A percentile compares a stretch with the other conserved stretches of the same genome.
These are phyloP conservation scores for Sarcomyxa edulis DNA, from an alignment of 768 basidiomycete species.

Conservation along the genomic window DNA sequence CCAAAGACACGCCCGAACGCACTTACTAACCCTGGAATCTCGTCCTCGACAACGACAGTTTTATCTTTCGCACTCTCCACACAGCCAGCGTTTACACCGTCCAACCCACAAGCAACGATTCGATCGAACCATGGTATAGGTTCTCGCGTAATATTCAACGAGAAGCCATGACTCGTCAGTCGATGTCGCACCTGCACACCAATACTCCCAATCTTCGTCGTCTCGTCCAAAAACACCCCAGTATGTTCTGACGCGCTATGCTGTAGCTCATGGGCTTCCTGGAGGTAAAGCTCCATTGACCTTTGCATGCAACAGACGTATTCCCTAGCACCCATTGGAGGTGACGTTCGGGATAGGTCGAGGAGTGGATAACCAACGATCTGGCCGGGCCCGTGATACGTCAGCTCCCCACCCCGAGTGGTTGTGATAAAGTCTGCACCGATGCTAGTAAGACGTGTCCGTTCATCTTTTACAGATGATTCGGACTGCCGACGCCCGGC, in stretches of 20 bases:
- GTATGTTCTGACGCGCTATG: constrained; percentile 72
- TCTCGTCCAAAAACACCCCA: constrained; percentile 80
- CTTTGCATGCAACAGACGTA: constrained; percentile 85
- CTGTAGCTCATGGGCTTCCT: constrained; percentile 51
- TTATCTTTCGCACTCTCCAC: constrained; percentile 43
- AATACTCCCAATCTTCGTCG: constrained; percentile 89
- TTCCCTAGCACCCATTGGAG: constrained; percentile 65
- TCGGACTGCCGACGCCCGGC: constrained; percentile 83
- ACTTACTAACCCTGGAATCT: constrained; percentile 45
- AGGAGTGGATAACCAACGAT: constrained; percentile 93
- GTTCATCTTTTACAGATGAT: constrained; percentile 52
- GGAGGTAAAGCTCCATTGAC: constrained; percentile 59
- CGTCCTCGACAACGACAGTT: constrained; percentile 36
- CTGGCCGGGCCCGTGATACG: constrained; percentile 97
- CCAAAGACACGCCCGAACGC: constrained; percentile 44
- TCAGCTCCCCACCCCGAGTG: constrained; percentile 86
- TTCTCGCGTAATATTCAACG: constrained; percentile 82
- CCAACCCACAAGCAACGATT: constrained; percentile 88
- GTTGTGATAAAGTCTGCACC: constrained; percentile 88
- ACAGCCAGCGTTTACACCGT: constrained; percentile 74
- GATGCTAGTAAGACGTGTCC: constrained; percentile 54
- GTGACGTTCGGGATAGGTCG: constrained; percentile 77
- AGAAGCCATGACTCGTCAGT: constrained; percentile 92
- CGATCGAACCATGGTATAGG: constrained; percentile 82
- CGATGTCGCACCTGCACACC: constrained; percentile 95